Evolutionary conservation across 192 early-diverging fungal species (phyloP).

Genomic region (Backusella morwellensis): DNA sequence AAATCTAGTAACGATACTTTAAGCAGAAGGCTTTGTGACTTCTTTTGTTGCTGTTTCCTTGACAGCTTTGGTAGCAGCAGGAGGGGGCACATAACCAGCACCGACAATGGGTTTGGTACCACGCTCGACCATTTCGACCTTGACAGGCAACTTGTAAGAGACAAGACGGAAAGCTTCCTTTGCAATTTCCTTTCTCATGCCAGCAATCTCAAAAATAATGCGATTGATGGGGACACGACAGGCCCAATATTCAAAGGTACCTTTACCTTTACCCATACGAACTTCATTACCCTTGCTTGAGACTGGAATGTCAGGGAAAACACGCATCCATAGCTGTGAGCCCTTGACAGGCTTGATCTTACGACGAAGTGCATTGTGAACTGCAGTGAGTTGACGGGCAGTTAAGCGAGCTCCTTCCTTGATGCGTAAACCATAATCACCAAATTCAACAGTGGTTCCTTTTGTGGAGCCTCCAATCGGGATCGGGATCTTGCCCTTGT

Average conservation of each 20-base stretch:
- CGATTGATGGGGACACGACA: slow-evolving; percentile 86
- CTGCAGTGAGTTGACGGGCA: slow-evolving; percentile 80
- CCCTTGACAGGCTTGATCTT: slow-evolving; percentile 89
- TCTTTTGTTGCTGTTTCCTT: background rate
- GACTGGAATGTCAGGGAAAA: slow-evolving; percentile 92
- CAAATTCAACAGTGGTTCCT: slow-evolving; percentile 84
- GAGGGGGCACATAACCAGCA: slow-evolving; percentile 34
- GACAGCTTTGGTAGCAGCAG: background rate
- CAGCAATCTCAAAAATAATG: slow-evolving; percentile 87
- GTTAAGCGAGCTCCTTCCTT: slow-evolving; percentile 80
- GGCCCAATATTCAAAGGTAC: slow-evolving; percentile 90
- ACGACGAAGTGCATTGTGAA: slow-evolving; percentile 68
- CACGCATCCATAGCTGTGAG: slow-evolving; percentile 77
- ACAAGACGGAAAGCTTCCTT: slow-evolving; percentile 74
- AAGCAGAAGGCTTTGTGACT: background rate
- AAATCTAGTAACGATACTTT: background rate
- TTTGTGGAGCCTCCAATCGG: slow-evolving; percentile 82
- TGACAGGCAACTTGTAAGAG: slow-evolving; percentile 60
- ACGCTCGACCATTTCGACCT: slow-evolving; percentile 65
- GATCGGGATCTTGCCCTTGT: slow-evolving; percentile 84
- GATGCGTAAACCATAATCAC: slow-evolving; percentile 91
- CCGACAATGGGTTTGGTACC: slow-evolving; percentile 40
- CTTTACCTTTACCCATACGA: slow-evolving; percentile 99
- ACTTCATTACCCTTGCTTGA: slow-evolving; percentile 88
- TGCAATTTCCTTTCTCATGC: slow-evolving; percentile 80